Conservation (phyloP, 257 asterid genomes). For the Nicotiana obtusifolia region DNA sequence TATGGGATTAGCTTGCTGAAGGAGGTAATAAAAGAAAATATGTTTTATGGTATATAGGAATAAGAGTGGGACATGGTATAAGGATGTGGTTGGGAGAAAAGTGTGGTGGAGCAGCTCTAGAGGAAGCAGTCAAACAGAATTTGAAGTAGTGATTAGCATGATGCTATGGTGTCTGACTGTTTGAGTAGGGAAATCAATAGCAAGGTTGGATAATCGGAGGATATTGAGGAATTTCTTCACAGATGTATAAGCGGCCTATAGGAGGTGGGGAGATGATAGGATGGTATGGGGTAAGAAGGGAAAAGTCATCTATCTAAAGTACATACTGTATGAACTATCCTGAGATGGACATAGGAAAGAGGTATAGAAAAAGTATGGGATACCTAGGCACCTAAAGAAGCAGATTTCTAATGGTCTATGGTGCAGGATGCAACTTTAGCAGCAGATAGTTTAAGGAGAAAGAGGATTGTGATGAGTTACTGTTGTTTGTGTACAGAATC, state of each 20-base stretch:
- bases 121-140: background rate
- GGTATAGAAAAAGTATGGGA: background rate
- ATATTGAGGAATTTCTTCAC: background rate
- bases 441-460: background rate
- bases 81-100: background rate
- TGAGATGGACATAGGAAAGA: background rate
- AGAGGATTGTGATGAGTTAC: background rate
- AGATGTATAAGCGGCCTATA: background rate
- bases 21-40: background rate
- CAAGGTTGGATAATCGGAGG: background rate
- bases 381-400: background rate
- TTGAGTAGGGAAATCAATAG: no score
- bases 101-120: background rate
- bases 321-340: background rate
- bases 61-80: background rate
- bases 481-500: background rate
- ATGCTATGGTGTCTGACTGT: background rate
- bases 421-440: background rate
- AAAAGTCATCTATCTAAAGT: background rate
- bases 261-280: background rate
- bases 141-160: background rate
- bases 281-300: background rate
- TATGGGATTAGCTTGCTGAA: background rate
- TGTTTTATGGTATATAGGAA: background rate
- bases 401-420: background rate